A percentile compares a stretch with the other conserved stretches of the same genome.
Conservation (phyloP, 441 rosid genomes). For the Populus hybrid region DNA sequence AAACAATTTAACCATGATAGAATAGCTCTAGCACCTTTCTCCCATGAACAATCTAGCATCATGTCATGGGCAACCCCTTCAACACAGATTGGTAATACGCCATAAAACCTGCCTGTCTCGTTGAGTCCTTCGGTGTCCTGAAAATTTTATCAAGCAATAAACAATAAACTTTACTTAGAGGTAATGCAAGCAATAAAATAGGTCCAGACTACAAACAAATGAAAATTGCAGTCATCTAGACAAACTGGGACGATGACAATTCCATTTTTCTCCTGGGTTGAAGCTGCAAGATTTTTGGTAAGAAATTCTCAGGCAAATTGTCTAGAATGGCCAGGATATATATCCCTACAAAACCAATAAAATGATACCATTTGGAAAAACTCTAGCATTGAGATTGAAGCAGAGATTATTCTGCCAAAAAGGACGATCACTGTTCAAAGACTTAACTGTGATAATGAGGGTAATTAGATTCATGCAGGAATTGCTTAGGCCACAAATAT, state of each 20-base stretch:
- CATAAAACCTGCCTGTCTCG: constrained; percentile 67
- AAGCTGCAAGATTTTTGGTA: background rate
- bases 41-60: constrained; percentile 90
- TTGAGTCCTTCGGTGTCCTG: constrained; percentile 63
- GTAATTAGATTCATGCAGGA: background rate
- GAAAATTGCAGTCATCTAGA: background rate
- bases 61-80: constrained; percentile 84
- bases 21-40: constrained; percentile 54
- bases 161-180: background rate
- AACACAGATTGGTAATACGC: constrained; percentile 48
- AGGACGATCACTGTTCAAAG: background rate
- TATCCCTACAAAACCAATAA: background rate
- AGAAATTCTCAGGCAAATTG: background rate
- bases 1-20: constrained; percentile 50
- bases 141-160: constrained; percentile 5
- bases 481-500: background rate
- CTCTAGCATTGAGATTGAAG: background rate
- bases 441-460: no score
- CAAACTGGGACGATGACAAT: background rate
- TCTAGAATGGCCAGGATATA: background rate
- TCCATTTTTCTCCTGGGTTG: background rate
- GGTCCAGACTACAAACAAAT: background rate
- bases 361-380: background rate
- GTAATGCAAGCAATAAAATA: background rate
- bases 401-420: background rate